Evolutionary conservation across 345 rosid genomes (phyloP).

Genomic region (Dipteronia sinensis): DNA sequence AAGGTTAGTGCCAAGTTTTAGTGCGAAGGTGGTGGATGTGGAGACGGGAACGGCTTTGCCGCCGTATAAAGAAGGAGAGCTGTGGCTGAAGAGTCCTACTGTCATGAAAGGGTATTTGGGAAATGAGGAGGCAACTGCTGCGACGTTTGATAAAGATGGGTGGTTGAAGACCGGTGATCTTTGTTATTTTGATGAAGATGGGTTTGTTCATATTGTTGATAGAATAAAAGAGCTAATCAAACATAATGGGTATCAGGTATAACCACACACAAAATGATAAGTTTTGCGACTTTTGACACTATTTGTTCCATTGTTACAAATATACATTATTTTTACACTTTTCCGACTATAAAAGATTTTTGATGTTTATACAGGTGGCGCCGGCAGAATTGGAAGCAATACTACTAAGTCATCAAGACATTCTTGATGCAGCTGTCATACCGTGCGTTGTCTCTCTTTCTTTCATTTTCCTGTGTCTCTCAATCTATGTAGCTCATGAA

Average conservation of each 20-base stretch:
- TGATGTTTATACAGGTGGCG: slow-evolving; percentile 48
- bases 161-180: slow-evolving; percentile 74
- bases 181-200: slow-evolving; percentile 56
- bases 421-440: slow-evolving; percentile 62
- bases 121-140: slow-evolving; percentile 53
- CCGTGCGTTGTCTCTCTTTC: slow-evolving; percentile 37
- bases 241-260: slow-evolving; percentile 70
- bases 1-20: slow-evolving; percentile 39
- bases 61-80: slow-evolving; percentile 47
- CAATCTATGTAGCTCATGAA: not conserved
- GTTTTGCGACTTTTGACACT: no score
- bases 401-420: slow-evolving; percentile 50
- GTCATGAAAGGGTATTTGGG: slow-evolving; percentile 55
- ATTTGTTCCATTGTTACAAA: no score
- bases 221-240: slow-evolving; percentile 74
- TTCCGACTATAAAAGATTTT: no score
- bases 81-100: slow-evolving; percentile 53
- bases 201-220: slow-evolving; percentile 54
- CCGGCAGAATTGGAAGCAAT: slow-evolving; percentile 70
- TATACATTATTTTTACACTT: no score
- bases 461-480: no score
- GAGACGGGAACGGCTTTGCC: slow-evolving; percentile 45
- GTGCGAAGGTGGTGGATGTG: slow-evolving; percentile 44
- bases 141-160: slow-evolving; percentile 45
- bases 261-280: no score